Percentiles rank a stretch among this genome's conserved stretches.
phyloP scores from a whole-genome alignment of 768 basidiomycete genomes.

The Boletus pseudopeckii region DNA sequence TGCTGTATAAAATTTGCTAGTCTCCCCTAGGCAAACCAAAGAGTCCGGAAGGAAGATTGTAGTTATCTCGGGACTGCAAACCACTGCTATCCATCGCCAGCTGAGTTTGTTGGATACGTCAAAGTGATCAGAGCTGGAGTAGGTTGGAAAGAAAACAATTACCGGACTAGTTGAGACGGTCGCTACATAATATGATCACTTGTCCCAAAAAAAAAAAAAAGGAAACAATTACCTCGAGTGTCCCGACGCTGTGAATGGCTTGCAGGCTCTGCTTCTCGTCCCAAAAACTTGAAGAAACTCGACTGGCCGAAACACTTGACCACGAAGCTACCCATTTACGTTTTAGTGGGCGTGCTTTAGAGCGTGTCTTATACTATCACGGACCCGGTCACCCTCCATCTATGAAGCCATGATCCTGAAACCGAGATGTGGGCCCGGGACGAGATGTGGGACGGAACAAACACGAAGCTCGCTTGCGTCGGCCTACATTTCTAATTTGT shows the following conservation, averaged over 20 bases:
- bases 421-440: too few species aligned
- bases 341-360: too few species aligned
- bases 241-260: not conserved
- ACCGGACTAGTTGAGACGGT: too few species aligned
- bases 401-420: constrained; percentile 92
- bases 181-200: too few species aligned
- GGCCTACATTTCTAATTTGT: constrained; percentile 93
- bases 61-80: constrained; percentile 41
- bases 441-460: constrained; percentile 62
- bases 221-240: too few species aligned
- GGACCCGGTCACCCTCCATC: constrained; percentile 66
- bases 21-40: too few species aligned
- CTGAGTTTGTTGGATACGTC: not conserved
- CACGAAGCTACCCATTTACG: not conserved
- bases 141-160: not conserved
- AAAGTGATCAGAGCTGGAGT: not conserved
- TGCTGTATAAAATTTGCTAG: constrained; percentile 34
- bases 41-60: not conserved
- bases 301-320: not conserved
- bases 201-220: too few species aligned
- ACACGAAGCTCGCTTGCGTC: constrained; percentile 48
- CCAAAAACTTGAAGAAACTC: not conserved
- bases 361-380: constrained; percentile 85
- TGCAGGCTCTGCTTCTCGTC: too few species aligned
- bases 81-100: not conserved